These are phyloP conservation scores for Psilocybe mexicana DNA, from an alignment of 1,284 basidiomycete genomes.

Conservation along the genomic window DNA sequence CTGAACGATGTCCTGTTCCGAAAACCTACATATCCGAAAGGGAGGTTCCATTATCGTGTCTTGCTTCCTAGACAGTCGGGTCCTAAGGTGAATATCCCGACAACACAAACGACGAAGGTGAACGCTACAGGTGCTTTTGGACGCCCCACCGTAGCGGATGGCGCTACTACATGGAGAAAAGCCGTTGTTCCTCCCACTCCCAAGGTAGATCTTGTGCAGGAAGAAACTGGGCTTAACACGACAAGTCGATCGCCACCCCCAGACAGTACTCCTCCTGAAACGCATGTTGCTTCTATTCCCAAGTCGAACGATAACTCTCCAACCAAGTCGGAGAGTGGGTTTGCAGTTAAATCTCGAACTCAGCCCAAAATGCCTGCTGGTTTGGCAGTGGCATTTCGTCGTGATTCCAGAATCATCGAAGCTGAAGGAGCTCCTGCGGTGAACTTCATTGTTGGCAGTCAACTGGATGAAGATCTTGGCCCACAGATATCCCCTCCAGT, in stretches of 20 bases:
- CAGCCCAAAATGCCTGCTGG: constrained; percentile 65
- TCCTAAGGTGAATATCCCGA: constrained; percentile 49
- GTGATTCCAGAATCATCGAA: constrained; percentile 53
- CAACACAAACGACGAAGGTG: constrained; percentile 29
- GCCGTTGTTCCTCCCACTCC: constrained; percentile 22
- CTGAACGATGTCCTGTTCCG: constrained; percentile 73
- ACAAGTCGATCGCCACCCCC: constrained; percentile 65
- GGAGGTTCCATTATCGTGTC: constrained; percentile 53
- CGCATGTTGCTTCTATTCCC: constrained; percentile 30
- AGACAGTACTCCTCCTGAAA: constrained; percentile 34
- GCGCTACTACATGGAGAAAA: constrained; percentile 62
- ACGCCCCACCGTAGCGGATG: constrained; percentile 49
- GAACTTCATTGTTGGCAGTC: constrained; percentile 76
- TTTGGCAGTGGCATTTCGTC: constrained; percentile 72
- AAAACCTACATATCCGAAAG: constrained; percentile 43
- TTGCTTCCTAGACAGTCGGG: constrained; percentile 44
- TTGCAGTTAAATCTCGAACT: constrained; percentile 35
- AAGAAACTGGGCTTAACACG: constrained; percentile 40
- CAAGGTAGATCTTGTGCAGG: constrained; percentile 21
- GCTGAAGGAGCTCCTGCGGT: constrained; percentile 48
- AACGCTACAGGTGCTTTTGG: constrained; percentile 44
- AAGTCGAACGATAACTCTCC: constrained; percentile 25
- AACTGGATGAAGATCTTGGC: constrained; percentile 51
- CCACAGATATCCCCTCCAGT: constrained; percentile 9
- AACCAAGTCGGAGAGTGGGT: constrained; percentile 28